These are phyloP conservation scores for Thalassia testudinum DNA, from an alignment of 116 monocot species.

Conservation along the genomic window DNA sequence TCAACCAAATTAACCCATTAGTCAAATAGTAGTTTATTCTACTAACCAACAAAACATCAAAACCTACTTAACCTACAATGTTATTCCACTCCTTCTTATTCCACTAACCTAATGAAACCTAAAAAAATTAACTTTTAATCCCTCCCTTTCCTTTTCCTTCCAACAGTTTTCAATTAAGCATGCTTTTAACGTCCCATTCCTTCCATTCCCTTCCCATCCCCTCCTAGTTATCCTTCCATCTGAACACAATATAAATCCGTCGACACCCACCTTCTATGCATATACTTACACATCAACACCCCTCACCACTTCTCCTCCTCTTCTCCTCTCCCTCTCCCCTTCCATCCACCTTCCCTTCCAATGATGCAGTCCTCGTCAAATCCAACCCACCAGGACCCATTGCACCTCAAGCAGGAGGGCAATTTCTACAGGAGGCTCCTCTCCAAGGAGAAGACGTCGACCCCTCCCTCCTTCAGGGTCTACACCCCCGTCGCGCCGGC, in stretches of 20 bases:
- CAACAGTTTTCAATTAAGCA: too few species aligned
- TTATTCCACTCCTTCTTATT: too few species aligned
- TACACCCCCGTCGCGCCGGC: conserved; percentile 54
- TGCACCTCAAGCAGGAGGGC: conserved; percentile 11
- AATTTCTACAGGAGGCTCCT: conserved; percentile 49
- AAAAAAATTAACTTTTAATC: too few species aligned
- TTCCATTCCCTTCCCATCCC: neutral
- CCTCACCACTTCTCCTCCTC: neutral
- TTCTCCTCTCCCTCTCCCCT: neutral
- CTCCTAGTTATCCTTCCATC: too few species aligned
- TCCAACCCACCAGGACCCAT: neutral
- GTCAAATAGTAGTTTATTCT: too few species aligned
- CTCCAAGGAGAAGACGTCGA: conserved; percentile 26
- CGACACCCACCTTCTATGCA: neutral
- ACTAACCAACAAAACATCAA: too few species aligned
- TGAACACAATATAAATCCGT: too few species aligned
- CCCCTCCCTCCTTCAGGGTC: conserved; percentile 44
- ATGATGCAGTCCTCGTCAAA: neutral
- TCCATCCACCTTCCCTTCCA: neutral
- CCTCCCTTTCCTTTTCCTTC: too few species aligned
- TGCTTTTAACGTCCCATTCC: too few species aligned
- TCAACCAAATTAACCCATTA: too few species aligned
- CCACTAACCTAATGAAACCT: too few species aligned
- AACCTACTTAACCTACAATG: too few species aligned
- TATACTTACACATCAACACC: neutral